Evolutionary conservation across 441 rosid genomes (phyloP).

Genomic region (Mallotus repandus): DNA sequence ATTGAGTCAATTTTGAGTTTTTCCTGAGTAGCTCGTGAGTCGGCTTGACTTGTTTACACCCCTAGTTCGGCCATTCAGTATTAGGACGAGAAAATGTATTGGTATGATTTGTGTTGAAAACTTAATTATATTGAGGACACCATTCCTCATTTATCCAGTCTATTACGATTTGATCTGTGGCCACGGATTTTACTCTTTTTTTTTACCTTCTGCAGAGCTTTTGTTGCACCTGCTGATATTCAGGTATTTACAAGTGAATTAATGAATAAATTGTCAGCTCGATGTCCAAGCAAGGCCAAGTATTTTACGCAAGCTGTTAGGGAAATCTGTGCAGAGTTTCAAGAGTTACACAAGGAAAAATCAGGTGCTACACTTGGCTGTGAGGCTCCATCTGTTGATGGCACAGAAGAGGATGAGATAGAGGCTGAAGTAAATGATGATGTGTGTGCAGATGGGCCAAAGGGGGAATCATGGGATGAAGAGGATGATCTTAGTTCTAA

Average conservation of each 20-base stretch:
- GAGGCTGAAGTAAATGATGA: conserved; percentile 41
- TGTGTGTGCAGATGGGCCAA: conserved; percentile 25
- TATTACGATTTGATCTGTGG: background rate
- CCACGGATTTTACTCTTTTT: background rate
- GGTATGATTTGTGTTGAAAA: background rate
- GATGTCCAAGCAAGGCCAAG: conserved; percentile 76
- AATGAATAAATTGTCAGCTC: conserved; percentile 65
- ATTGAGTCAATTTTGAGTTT: no score
- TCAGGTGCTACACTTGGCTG: conserved; percentile 37
- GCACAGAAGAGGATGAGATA: conserved; percentile 43
- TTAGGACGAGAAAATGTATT: background rate
- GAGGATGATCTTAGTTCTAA: conserved; percentile 41
- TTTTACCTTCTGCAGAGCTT: conserved; percentile 63
- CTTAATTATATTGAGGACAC: background rate
- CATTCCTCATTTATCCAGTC: background rate
- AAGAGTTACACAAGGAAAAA: conserved; percentile 54
- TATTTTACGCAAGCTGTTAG: conserved; percentile 77
- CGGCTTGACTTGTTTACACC: no score
- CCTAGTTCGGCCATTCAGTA: background rate
- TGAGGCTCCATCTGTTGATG: conserved; percentile 48
- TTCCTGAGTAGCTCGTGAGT: no score
- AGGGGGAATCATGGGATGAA: conserved; percentile 38
- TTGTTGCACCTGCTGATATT: conserved; percentile 83
- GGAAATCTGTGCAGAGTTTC: conserved; percentile 81
- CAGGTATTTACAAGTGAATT: conserved; percentile 81